Evolutionary conservation across 2,329 filamentous ascomycete species (phyloP), one percentile per base, ranked within the genome.

Genomic region (Pseudocercospora fijiensis): DNA sequence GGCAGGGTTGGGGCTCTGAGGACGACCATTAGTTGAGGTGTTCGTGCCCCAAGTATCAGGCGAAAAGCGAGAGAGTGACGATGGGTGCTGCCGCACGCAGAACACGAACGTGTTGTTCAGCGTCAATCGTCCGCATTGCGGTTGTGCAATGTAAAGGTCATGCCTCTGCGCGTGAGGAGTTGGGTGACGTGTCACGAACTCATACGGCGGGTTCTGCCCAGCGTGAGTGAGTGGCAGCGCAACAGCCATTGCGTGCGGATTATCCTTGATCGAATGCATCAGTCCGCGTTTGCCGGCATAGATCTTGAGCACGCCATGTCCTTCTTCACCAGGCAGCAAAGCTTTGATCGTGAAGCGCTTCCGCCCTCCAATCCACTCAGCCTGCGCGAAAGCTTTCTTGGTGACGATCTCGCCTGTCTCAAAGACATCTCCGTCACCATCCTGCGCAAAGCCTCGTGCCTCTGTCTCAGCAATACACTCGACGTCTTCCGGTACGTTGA

Each of bases 81-180:
- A 89, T 0, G 93, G 91, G 75, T 99, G 93, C 74, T 99, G 95
- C 52, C 95, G 90, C 65, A 99, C 90, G 59, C 90, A 90, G 77
- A 99, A 99, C 27, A 99, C 94, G 74, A 97, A 99, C 0, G 95
- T 99, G 76, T 99, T 98, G 81, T 98, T 97, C 61, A 96, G 83
- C 1, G 92, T 93, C 27, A 99, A 82, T 26, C 88, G 87, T 68
- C 89, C 85, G 76, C 95, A 99, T 77, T 99, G 96, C 1, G 96
- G 95, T 75, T 98, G 95, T 51, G 93, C 91, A 67, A 99, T 91
- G 77, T 99, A 99, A 63, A 99, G 88, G 75, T 99, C 95, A 77
- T 99, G 93, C 47, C 94, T 87, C 74, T 96, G 92, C n/a, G 95
- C 95, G 76, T 99, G 95, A 8, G 95, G 95, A 2, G 95, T 99